Evolutionary conservation across 345 rosid species (phyloP), one percentile per base, ranked within the genome.

Genomic region (Firmiana major): DNA sequence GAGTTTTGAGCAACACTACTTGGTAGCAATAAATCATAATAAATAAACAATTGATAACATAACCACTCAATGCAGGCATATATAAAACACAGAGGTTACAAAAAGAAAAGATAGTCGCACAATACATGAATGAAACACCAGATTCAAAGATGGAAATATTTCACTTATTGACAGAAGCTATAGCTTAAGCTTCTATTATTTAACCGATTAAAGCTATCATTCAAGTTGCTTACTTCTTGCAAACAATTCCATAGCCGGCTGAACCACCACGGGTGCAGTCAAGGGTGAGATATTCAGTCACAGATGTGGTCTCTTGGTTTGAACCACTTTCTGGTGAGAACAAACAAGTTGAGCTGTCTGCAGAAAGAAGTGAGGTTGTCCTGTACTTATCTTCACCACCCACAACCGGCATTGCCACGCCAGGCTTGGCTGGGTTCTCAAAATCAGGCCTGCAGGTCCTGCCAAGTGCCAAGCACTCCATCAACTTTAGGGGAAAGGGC

Each of bases 401-500:
- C 49, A 84, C 73, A 0, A 87, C 87, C 0, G 89, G 89, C 96
- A 91, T 90, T 16, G 88, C 90, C 51, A 90, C 91, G 3, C 92
- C 94, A 0, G 85, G 85, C 77, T 88, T 91, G 22, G 90, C 90
- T 0, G 89, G 93, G 79, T 88, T 90, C 80, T 86, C 60, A 59
- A 93, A 93, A 82, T 91, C 87, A 0, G 92, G 92, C 72, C 78
- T 63, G 80, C 86, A 83, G 19, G 92, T 93, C 76, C 87, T 81
- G 59, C 94, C 96, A 58, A 91, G 82, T 81, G 59, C 94, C 96
- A 58, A 91, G 82, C 66, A 87, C 90, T 59, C 93, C 92, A 11
- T 93, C 89, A 36, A 90, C 87, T 21, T 81, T 79, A 1, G 92
- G 73, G 51, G 93, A 91, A 10, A 90, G 79, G 79, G 84, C 73